These are phyloP conservation scores for Besnoitia besnoiti DNA, from an alignment of 169 alveolate genomes.

Conservation along the genomic window DNA sequence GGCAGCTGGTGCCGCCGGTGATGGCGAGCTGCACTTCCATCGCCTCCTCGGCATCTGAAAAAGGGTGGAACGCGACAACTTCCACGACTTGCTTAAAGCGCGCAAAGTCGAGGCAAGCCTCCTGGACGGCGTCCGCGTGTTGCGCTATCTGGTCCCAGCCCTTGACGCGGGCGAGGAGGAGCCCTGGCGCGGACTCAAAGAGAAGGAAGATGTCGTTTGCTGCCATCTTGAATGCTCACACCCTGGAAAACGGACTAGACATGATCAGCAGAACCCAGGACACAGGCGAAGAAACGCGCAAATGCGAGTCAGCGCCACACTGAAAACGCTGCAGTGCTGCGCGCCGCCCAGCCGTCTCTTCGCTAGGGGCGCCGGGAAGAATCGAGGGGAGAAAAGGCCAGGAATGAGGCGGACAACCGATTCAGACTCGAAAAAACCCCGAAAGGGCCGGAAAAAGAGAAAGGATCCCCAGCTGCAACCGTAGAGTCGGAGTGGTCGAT, in stretches of 20 bases:
- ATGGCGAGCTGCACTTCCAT: constrained; percentile 64
- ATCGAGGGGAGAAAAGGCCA: background rate
- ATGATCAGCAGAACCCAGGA: background rate
- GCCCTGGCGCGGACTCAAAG: constrained; percentile 72
- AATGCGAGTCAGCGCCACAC: too few species aligned
- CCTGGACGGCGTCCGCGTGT: constrained; percentile 64
- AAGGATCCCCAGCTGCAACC: background rate
- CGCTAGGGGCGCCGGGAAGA: too few species aligned
- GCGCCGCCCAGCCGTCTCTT: too few species aligned
- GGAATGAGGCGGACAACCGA: too few species aligned
- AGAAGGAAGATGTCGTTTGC: constrained; percentile 58
- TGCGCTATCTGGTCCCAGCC: constrained; percentile 74
- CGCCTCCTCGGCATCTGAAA: constrained; percentile 70
- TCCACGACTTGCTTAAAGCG: constrained; percentile 50
- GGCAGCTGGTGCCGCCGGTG: constrained; percentile 59
- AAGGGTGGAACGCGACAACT: constrained; percentile 65
- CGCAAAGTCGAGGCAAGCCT: constrained; percentile 39
- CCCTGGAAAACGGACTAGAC: background rate
- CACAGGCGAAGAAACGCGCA: too few species aligned
- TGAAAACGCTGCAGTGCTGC: too few species aligned
- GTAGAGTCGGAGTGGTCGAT: background rate
- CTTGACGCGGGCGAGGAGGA: constrained; percentile 76
- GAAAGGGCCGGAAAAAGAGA: background rate
- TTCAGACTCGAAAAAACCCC: too few species aligned
- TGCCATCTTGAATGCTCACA: constrained; percentile 30